Percentiles rank a stretch among this genome's conserved stretches.
These are phyloP conservation scores for Amorphotheca resinae DNA, from an alignment of 495 filamentous ascomycete genomes.

Conservation along the genomic window DNA sequence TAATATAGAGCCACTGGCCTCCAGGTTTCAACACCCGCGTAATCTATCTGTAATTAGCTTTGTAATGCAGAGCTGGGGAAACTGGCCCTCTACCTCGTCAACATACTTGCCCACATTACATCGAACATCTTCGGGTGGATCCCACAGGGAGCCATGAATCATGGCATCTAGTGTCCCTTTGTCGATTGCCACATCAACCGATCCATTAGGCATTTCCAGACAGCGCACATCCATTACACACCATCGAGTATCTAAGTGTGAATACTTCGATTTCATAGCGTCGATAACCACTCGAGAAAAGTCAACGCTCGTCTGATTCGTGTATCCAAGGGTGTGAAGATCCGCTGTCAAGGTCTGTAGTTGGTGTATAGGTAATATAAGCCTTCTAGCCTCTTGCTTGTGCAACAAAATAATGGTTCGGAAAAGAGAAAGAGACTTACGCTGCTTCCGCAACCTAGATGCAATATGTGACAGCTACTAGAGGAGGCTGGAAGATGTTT, in stretches of 20 bases:
- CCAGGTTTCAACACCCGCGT: slow-evolving; percentile 38
- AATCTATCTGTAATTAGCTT: slow-evolving; percentile 27
- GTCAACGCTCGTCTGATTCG: slow-evolving; percentile 42
- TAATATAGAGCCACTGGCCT: slow-evolving; percentile 43
- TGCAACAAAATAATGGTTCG: not conserved
- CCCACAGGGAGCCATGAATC: slow-evolving; percentile 46
- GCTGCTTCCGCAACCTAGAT: slow-evolving; percentile 48
- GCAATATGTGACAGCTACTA: slow-evolving; percentile 30
- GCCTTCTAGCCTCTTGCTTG: slow-evolving; percentile 1
- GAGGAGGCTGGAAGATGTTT: slow-evolving; percentile 25
- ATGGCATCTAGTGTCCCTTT: slow-evolving; percentile 52
- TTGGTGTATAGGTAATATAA: slow-evolving; percentile 5
- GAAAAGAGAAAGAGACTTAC: slow-evolving; percentile 20
- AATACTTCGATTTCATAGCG: slow-evolving; percentile 33
- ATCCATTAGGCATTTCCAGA: slow-evolving; percentile 27
- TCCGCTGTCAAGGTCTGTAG: slow-evolving; percentile 38
- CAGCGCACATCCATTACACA: slow-evolving; percentile 38
- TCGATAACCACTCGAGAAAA: slow-evolving; percentile 42
- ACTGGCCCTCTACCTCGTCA: slow-evolving; percentile 3
- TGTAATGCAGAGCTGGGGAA: not conserved
- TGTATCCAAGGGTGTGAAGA: slow-evolving; percentile 35
- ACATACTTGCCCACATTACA: not conserved
- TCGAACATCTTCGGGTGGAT: slow-evolving; percentile 40
- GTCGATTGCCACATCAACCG: slow-evolving; percentile 46
- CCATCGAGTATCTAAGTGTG: slow-evolving; percentile 27